phyloP scores from a whole-genome alignment of 78 protist genomes.

The Dictyostelium brefeldianum region DNA sequence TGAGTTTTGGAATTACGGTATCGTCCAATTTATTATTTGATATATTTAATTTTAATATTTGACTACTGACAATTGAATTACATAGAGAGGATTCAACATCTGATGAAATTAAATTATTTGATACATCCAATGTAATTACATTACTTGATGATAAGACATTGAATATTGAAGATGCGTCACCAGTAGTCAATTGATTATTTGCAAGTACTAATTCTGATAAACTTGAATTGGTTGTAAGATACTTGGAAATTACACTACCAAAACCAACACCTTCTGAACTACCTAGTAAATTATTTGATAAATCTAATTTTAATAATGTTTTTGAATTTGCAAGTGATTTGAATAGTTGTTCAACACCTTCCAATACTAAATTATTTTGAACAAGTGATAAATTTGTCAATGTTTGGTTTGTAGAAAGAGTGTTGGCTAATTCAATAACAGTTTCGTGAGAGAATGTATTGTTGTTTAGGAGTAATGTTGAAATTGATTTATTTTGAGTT shows the following conservation, averaged over 20 bases:
- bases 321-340: background rate
- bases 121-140: slow-evolving; percentile 35
- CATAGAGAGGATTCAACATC: background rate
- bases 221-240: background rate
- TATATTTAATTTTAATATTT: slow-evolving; percentile 39
- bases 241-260: slow-evolving; percentile 26
- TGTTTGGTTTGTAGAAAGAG: background rate
- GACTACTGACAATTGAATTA: background rate
- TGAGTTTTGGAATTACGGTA: slow-evolving; percentile 11
- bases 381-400: background rate
- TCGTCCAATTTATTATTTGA: slow-evolving; percentile 58
- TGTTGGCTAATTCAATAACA: background rate
- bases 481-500: slow-evolving; percentile 6
- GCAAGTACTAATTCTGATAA: slow-evolving; percentile 8
- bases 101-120: slow-evolving; percentile 33
- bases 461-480: slow-evolving; percentile 34
- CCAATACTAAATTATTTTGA: background rate
- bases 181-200: slow-evolving; percentile 30
- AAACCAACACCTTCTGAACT: slow-evolving; percentile 46
- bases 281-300: slow-evolving; percentile 39
- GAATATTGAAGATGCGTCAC: slow-evolving; percentile 17
- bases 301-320: slow-evolving; percentile 13
- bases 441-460: slow-evolving; percentile 5
- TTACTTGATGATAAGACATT: background rate
- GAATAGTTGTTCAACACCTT: slow-evolving; percentile 21